These are phyloP conservation scores for Athelia psychrophila DNA, from an alignment of 1,284 basidiomycete genomes.

Conservation along the genomic window DNA sequence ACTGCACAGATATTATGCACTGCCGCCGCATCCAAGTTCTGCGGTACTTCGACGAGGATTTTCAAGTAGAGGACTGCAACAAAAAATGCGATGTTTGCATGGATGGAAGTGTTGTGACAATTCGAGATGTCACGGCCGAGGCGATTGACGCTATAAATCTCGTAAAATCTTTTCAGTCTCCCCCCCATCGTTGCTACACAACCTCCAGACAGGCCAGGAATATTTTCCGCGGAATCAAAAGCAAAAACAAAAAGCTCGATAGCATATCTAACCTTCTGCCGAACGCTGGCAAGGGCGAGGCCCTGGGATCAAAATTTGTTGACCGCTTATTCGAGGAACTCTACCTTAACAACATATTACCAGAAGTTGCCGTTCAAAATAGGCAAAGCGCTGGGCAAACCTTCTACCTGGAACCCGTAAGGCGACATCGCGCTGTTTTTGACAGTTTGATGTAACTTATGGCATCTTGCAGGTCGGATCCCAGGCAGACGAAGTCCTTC, in stretches of 20 bases:
- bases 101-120: conserved; percentile 29
- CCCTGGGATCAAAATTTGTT: conserved; percentile 44
- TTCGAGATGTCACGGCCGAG: conserved; percentile 50
- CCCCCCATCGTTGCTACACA: too few relatives aligned
- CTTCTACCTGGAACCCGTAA: neutral
- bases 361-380: neutral
- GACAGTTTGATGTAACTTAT: too few relatives aligned
- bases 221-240: too few relatives aligned
- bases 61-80: conserved; percentile 37
- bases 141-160: conserved; percentile 57
- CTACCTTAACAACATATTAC: conserved; percentile 14
- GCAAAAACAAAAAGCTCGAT: too few relatives aligned
- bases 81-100: conserved; percentile 57
- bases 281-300: conserved; percentile 53
- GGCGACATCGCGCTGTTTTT: neutral
- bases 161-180: conserved; percentile 33
- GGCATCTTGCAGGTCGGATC: neutral
- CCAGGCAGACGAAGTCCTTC: neutral
- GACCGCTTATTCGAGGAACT: conserved; percentile 68
- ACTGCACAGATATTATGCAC: conserved; percentile 62
- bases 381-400: neutral
- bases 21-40: conserved; percentile 69
- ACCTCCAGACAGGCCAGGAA: too few relatives aligned
- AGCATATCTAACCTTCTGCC: too few relatives aligned
- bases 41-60: conserved; percentile 39